Base-by-base conservation (phyloP, 192 early-diverging fungal genomes). In the Linnemannia zychae region DNA sequence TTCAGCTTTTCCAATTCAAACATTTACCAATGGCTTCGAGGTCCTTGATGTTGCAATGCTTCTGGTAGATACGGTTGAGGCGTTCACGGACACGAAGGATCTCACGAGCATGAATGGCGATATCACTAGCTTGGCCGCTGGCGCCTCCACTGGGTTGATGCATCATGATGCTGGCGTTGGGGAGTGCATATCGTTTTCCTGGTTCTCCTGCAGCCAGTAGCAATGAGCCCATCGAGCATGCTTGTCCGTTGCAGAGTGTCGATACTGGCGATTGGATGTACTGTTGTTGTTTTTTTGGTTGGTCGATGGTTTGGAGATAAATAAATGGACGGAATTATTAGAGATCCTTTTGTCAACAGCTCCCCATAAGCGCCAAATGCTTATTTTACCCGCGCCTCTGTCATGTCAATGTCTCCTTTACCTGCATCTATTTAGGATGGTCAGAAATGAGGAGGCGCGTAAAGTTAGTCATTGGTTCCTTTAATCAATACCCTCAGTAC, bases 101-200 rank as follows among this genome's bases (percentile, higher is more conserved):
- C 89, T 99, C 98, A 9, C 96, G 88, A 0, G 97, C 97, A 78
- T 99, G 98, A 69, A 99, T 99, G 9, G 96, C 98, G 82, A 99
- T 99, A 78, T 99, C 98, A 36, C 94, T 94, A 0, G 98, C 97
- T 87, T 98, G 98, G 34, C 97, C 97, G 49, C 92, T 89, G 13
- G 98, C 97, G 13, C 97, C 97, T 31, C 98, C 98, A 44, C 94
- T 96, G 33, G 98, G 98, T 88, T 99, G 98, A 84, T 99, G 98
- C 65, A 99, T 94, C 98, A 99, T 99, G 33, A 99, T 94, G 3
- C 94, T 91, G 9, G 97, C 94, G 84, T 99, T 95, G 15, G 98
- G 98, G 22, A 99, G 87, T 31, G 97, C 90, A 60, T 93, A 95
- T 40, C 98, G 86, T 67, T 96, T 94, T 24, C 97, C 98, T 18